Base-by-base conservation (phyloP, 2,329 filamentous ascomycete genomes). In the Aureobasidium melanogenum region DNA sequence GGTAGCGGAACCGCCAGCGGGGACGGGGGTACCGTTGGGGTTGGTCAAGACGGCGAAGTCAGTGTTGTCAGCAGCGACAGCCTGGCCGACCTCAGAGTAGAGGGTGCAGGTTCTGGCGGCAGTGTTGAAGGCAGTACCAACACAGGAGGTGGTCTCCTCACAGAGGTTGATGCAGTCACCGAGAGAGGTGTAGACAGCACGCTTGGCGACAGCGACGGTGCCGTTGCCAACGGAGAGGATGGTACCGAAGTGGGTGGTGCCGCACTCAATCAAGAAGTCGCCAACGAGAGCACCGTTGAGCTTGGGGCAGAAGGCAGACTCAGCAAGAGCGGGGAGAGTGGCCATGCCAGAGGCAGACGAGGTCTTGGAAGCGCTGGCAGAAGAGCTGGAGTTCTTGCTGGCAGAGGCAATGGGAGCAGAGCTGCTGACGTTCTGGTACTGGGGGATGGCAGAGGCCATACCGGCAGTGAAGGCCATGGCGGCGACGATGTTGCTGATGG, bases 121-220 rank as follows among this genome's bases (percentile, higher is more conserved):
- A n/a, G 32, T 39, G 36, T 62, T 39, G 60, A 57, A 62, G 19
- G 52, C 51, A 44, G 60, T 57, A 51, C 43, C 60, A 28, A 57
- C 52, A 39, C 60, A 62, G 15, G 8, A n/a, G 14, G 51, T 22
- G 46, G 51, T 47, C 30, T 34, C 14, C n/a, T 17, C 14, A 44
- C 60, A 62, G 24, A 55, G 39, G 32, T 48, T 43, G 34, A 62
- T 56, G 43, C 60, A 62, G 60, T 62, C 60, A 38, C 43, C 43
- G 52, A 62, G 50, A 14, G 60, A 44, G 43, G 34, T 51, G 43
- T 48, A 43, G 36, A 54, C 38, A 14, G 38, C 48, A 62, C 60
- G 60, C 51, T 57, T 57, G 44, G 60, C 51, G 51, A 62, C 32
- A 41, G 41, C 36, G 30, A 41, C 46, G 22, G 34, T 52, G 55